Percentiles rank a stretch among this genome's conserved stretches.
These are phyloP conservation scores for Suillus weaverae DNA, from an alignment of 768 basidiomycete genomes.

Conservation along the genomic window DNA sequence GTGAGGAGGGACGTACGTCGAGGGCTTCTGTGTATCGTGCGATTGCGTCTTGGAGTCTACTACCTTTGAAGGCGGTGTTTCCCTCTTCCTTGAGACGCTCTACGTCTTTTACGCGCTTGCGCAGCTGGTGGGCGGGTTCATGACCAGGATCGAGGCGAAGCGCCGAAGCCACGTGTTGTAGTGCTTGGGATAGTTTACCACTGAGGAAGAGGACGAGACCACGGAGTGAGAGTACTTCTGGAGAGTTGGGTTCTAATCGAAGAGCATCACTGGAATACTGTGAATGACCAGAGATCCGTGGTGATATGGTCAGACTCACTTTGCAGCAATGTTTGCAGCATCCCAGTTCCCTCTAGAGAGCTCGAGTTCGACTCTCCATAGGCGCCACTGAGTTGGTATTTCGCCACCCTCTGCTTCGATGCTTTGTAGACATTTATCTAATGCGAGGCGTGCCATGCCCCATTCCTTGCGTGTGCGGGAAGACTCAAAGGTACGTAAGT, in stretches of 20 bases:
- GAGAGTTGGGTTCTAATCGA: conserved; percentile 68
- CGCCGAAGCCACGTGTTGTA: conserved; percentile 69
- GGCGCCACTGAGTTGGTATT: conserved; percentile 76
- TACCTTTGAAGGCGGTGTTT: conserved; percentile 69
- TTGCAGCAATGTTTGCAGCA: conserved; percentile 69
- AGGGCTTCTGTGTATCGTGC: conserved; percentile 71
- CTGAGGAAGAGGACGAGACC: conserved; percentile 77
- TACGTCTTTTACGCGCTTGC: conserved; percentile 80
- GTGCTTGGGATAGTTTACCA: conserved; percentile 67
- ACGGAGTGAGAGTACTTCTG: conserved; percentile 76
- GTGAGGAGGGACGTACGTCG: conserved; percentile 43
- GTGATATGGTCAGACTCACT: conserved; percentile 46
- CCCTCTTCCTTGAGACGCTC: conserved; percentile 86
- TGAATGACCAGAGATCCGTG: not conserved
- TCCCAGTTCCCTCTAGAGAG: conserved; percentile 72
- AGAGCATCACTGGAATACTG: conserved; percentile 61
- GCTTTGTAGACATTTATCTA: conserved; percentile 73
- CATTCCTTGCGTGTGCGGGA: conserved; percentile 66
- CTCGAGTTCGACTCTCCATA: conserved; percentile 79
- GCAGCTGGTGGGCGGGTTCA: conserved; percentile 63
- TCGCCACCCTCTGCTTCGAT: conserved; percentile 77
- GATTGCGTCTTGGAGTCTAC: conserved; percentile 59
- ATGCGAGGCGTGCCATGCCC: conserved; percentile 73
- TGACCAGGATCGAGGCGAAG: conserved; percentile 79
- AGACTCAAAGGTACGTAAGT: conserved; percentile 61